These are phyloP conservation scores for Papiliotrema fonsecae DNA, from an alignment of 1,284 basidiomycete genomes.

Conservation along the genomic window DNA sequence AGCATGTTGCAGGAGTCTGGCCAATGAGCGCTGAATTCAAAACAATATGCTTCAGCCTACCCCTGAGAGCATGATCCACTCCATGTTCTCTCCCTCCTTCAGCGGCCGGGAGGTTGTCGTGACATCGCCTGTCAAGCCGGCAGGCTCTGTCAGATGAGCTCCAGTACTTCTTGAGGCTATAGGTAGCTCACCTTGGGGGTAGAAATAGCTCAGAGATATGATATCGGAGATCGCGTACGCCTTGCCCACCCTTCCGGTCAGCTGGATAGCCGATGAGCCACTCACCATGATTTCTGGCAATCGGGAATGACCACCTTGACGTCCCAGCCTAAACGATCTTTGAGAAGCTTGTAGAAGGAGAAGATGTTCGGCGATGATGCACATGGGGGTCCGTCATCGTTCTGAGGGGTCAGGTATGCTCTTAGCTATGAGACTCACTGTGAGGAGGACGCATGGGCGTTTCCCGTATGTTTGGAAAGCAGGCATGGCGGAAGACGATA, in stretches of 20 bases:
- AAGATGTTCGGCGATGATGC: constrained; percentile 72
- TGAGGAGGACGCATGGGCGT: constrained; percentile 38
- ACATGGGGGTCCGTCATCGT: constrained; percentile 79
- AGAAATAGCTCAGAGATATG: constrained; percentile 71
- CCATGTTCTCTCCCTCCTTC: constrained; percentile 67
- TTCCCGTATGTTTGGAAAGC: constrained; percentile 26
- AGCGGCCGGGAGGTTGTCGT: constrained; percentile 61
- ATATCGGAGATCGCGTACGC: constrained; percentile 78
- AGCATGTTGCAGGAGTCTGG: constrained; percentile 83
- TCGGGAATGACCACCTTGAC: constrained; percentile 84
- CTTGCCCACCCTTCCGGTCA: constrained; percentile 56
- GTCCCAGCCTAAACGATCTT: constrained; percentile 67
- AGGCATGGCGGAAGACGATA: constrained; percentile 18
- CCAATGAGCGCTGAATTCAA: constrained; percentile 10
- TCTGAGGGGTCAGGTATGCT: constrained; percentile 19
- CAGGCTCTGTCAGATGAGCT: constrained; percentile 46
- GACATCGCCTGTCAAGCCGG: constrained; percentile 67
- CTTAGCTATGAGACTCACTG: constrained; percentile 19
- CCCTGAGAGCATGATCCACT: constrained; percentile 83
- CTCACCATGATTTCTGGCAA: constrained; percentile 77
- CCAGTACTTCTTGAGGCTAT: neutral
- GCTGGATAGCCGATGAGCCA: neutral
- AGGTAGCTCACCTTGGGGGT: constrained; percentile 60
- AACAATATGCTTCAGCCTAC: constrained; percentile 50
- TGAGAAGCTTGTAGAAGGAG: constrained; percentile 67